These are phyloP conservation scores for Xylaria sp. DNA, from an alignment of 2,329 filamentous ascomycete genomes.

Conservation along the genomic window DNA sequence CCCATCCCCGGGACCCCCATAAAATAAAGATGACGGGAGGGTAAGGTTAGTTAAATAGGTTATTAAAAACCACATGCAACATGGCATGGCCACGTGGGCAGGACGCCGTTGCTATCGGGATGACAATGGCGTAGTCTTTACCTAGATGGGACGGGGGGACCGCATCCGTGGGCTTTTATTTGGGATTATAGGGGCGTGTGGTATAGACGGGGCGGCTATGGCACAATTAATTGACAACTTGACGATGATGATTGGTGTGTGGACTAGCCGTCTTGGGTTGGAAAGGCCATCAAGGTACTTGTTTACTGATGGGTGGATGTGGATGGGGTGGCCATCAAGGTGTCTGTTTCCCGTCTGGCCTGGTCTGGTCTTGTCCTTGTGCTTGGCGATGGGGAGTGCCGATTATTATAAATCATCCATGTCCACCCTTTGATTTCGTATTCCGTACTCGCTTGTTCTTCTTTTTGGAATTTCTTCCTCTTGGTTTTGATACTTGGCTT, in stretches of 20 bases:
- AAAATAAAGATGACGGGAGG: constrained; percentile 33
- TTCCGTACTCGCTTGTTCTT: not conserved
- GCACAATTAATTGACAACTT: constrained; percentile 2
- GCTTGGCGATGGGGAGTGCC: constrained; percentile 17
- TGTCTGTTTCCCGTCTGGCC: constrained; percentile 17
- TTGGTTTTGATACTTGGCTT: not conserved
- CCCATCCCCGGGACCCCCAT: constrained; percentile 21
- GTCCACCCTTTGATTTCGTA: no score
- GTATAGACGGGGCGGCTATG: constrained; percentile 9
- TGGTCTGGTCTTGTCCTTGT: constrained; percentile 1
- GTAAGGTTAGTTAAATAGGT: constrained; percentile 18
- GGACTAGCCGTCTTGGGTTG: not conserved
- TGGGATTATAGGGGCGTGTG: not conserved
- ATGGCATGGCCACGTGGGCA: constrained; percentile 19
- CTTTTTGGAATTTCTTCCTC: not conserved
- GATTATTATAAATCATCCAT: constrained; percentile 32
- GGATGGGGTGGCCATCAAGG: constrained; percentile 34
- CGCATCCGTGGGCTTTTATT: not conserved
- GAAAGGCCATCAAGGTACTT: constrained; percentile 35
- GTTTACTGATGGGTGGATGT: not conserved
- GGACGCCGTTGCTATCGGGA: constrained; percentile 1
- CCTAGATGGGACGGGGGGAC: constrained; percentile 26
- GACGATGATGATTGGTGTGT: constrained; percentile 29
- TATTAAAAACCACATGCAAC: constrained; percentile 7
- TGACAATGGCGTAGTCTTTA: constrained; percentile 24